Base-by-base conservation (phyloP, 192 early-diverging fungal genomes). In the Linderina pennispora region DNA sequence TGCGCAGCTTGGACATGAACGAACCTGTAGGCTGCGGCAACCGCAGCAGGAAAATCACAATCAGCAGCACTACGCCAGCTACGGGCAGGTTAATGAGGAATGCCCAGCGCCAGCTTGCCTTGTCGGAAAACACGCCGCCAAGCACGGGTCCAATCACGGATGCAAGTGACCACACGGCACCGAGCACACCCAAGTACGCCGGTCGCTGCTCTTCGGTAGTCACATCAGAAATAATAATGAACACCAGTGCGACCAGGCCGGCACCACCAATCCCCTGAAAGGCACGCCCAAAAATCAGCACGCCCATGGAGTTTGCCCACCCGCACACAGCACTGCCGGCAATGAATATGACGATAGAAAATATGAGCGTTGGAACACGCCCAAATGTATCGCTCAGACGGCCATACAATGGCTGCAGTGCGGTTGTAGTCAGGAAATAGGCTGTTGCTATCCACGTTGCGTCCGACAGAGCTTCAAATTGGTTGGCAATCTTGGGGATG, bases 331-430 rank as follows among this genome's bases (percentile, higher is more conserved):
- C 77, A 37, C 71, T 77, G 19, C 77, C 75, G 6, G 74, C 36
- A 14, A 77, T 63, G 45, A 80, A 80, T 2, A 83, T 32, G 2
- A 73, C 33, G 17, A 76, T 51, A 3, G 81, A 72, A 45, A 71
- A 66, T 3, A 84, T 45, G 21, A 82, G 55, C 3, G 78, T 68
- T 0, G 53, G 48, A 31, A 78, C 76, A 23, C 83, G 79, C 14
- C 85, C 93, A 77, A 92, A 92, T 20, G 89, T 86, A 48, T 94
- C 90, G 33, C 87, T 80, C 8, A 88, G 58, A 37, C 77, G 80
- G 14, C 86, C 86, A 66, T 86, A 89, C 7, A 89, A 45, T 3
- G 88, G 86, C 50, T 88, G 80, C 36, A 91, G 68, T 2, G 88
- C 80, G 0, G 89, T 88, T 24, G 72, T 64, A 13, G 80, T 80